phyloP scores from a whole-genome alignment of 306 rosid genomes.

The Crataegus laevigata region DNA sequence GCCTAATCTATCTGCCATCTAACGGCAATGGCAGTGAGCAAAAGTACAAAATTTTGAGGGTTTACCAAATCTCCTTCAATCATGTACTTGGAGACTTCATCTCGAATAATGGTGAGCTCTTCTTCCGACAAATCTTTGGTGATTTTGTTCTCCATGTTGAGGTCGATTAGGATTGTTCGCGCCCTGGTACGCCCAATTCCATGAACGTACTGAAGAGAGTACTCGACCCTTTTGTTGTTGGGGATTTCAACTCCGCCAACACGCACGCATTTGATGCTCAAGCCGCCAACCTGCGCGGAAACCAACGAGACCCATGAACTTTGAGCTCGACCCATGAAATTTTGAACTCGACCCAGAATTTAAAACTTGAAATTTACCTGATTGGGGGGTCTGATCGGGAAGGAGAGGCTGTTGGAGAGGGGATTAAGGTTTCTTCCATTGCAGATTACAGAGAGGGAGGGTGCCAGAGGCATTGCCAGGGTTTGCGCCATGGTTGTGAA shows the following conservation, averaged over 20 bases:
- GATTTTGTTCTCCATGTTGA: slow-evolving; percentile 66
- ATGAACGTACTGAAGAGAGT: slow-evolving; percentile 80
- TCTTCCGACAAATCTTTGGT: slow-evolving; percentile 79
- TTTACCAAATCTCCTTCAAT: slow-evolving; percentile 89
- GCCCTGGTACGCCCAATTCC: slow-evolving; percentile 79
- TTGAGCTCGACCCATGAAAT: not conserved
- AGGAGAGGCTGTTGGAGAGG: slow-evolving; percentile 35
- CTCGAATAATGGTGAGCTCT: slow-evolving; percentile 68
- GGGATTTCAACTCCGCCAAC: slow-evolving; percentile 93
- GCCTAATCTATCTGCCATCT: too few species aligned
- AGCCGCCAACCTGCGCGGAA: slow-evolving; percentile 29
- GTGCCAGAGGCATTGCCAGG: slow-evolving; percentile 65
- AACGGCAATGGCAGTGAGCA: not conserved
- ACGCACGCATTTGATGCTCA: slow-evolving; percentile 64
- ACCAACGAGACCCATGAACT: not conserved
- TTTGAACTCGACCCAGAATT: not conserved
- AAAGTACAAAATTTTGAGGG: not conserved
- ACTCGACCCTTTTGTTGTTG: slow-evolving; percentile 76
- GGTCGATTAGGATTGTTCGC: slow-evolving; percentile 52
- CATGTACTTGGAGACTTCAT: slow-evolving; percentile 77
- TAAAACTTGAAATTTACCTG: slow-evolving; percentile 34
- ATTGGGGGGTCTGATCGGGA: slow-evolving; percentile 30
- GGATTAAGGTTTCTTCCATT: slow-evolving; percentile 22
- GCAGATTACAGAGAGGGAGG: slow-evolving; percentile 60
- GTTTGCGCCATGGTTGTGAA: slow-evolving; percentile 56